Evolutionary conservation across 257 asterid species (phyloP).

Genomic region (Marsdenia floribunda): DNA sequence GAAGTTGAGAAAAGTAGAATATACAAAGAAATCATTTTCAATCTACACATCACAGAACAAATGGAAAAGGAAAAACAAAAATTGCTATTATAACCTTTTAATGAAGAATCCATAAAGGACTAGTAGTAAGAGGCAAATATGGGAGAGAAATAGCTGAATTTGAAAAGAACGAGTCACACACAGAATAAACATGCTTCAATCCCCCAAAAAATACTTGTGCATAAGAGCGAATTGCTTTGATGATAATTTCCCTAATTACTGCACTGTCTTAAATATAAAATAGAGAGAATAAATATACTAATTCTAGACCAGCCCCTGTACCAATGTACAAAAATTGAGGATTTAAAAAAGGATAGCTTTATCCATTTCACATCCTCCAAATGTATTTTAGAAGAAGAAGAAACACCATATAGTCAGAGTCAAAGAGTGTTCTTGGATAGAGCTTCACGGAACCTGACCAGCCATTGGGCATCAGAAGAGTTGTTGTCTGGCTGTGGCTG

Average conservation of each 20-base stretch:
- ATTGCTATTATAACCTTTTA: too few species aligned
- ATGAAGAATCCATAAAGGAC: too few species aligned
- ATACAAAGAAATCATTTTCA: neutral
- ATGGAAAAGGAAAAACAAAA: neutral
- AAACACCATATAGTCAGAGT: neutral
- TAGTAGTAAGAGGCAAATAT: too few species aligned
- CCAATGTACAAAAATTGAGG: constrained; percentile 6
- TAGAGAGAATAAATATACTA: neutral
- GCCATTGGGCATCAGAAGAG: constrained; percentile 85
- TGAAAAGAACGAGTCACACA: too few species aligned
- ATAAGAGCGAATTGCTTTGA: neutral
- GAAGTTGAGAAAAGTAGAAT: neutral
- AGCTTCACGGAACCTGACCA: constrained; percentile 72
- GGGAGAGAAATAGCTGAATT: too few species aligned
- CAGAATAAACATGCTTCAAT: too few species aligned
- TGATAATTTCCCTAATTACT: neutral
- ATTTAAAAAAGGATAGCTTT: neutral
- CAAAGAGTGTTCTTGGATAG: constrained; percentile 70
- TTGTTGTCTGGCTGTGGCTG: constrained; percentile 34
- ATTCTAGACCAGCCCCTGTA: too few species aligned
- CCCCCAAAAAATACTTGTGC: neutral
- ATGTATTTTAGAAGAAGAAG: neutral
- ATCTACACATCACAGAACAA: neutral
- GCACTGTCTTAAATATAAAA: too few species aligned
- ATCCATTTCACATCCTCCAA: constrained; percentile 1